Conservation (phyloP, 257 asterid genomes). For the Ilex aquifolium region DNA sequence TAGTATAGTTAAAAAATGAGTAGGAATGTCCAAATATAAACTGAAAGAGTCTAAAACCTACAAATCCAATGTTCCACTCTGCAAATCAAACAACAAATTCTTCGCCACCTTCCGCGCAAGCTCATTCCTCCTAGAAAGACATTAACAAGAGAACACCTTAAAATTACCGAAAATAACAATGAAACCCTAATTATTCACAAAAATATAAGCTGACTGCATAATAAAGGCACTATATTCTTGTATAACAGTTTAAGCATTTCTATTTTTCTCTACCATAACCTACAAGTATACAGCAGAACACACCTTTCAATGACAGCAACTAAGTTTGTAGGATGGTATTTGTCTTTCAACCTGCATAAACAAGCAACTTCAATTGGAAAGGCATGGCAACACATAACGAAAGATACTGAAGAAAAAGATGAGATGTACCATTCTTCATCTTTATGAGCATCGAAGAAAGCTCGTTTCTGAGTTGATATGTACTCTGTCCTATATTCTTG, state of each 20-base stretch:
- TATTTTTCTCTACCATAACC: background rate
- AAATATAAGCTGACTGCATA: no score
- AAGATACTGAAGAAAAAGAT: constrained; percentile 6
- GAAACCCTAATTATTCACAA: no score
- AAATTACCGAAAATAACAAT: no score
- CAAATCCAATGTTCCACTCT: no score
- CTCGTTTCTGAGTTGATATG: constrained; percentile 75
- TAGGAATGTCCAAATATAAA: constrained; percentile 5
- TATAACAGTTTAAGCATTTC: constrained; percentile 3
- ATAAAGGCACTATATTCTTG: background rate
- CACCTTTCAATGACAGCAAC: constrained; percentile 84
- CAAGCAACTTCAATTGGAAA: constrained; percentile 18
- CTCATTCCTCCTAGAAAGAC: no score
- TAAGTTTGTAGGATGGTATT: constrained; percentile 90
- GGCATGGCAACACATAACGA: constrained; percentile 6
- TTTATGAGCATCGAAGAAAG: constrained; percentile 79
- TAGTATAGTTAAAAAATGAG: background rate
- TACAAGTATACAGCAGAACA: constrained; percentile 6
- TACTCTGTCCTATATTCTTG: constrained; percentile 92
- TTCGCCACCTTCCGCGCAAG: no score
- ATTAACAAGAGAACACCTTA: no score
- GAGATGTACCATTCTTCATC: constrained; percentile 81
- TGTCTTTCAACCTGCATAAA: constrained; percentile 82
- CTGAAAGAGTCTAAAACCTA: background rate
- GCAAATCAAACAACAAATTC: no score